phyloP scores from a whole-genome alignment of 2,329 filamentous ascomycete genomes.

The Madurella fahalii region DNA sequence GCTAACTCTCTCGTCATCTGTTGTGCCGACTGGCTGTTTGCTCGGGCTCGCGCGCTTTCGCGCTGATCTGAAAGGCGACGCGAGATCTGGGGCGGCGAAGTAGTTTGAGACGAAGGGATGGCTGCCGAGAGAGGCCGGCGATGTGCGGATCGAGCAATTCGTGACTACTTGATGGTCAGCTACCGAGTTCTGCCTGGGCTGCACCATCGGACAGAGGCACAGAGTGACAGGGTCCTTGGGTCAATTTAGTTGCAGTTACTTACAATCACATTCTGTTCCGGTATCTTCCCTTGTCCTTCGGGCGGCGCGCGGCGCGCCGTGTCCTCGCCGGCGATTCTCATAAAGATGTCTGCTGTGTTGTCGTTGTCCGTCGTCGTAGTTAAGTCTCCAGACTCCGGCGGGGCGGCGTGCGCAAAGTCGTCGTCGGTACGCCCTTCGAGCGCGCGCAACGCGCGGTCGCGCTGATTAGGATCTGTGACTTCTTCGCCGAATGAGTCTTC shows the following conservation, averaged over 20 bases:
- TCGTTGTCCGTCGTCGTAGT: conserved; percentile 40
- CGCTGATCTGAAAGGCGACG: conserved; percentile 57
- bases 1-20: conserved; percentile 40
- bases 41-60: conserved; percentile 42
- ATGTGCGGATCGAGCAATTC: conserved; percentile 43
- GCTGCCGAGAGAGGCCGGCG: conserved; percentile 52
- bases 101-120: conserved; percentile 43
- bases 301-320: conserved; percentile 34
- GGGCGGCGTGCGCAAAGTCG: conserved; percentile 38
- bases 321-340: conserved; percentile 56
- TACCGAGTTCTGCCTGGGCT: conserved; percentile 3
- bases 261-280: conserved; percentile 43
- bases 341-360: conserved; percentile 56
- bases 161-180: conserved; percentile 40
- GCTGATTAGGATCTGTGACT: conserved; percentile 39
- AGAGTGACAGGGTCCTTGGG: neutral
- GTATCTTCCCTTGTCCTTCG: conserved; percentile 33
- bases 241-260: conserved; percentile 31
- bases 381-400: conserved; percentile 36
- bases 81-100: conserved; percentile 47
- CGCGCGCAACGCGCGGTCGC: conserved; percentile 48
- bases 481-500: conserved; percentile 43
- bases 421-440: conserved; percentile 45
- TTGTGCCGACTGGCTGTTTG: conserved; percentile 41
- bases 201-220: neutral